phyloP scores from a whole-genome alignment of 495 filamentous ascomycete species.

The Emericellopsis terricola region DNA sequence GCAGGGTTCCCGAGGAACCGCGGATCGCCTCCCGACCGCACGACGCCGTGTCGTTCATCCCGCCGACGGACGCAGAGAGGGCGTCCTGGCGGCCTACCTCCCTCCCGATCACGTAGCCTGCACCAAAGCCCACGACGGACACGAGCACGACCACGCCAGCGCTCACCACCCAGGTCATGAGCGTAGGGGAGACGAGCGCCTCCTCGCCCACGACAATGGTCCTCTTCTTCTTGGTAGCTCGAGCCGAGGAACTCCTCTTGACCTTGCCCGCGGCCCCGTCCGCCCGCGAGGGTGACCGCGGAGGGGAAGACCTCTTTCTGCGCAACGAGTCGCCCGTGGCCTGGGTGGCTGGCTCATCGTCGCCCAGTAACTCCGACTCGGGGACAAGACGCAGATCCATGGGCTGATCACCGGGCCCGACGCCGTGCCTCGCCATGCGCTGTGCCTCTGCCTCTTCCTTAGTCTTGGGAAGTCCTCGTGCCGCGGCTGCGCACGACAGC shows the following conservation, averaged over 20 bases:
- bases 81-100: constrained; percentile 59
- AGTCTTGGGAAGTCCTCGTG: constrained; percentile 58
- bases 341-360: constrained; percentile 9
- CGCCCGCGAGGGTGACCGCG: neutral
- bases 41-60: constrained; percentile 20
- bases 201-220: constrained; percentile 14
- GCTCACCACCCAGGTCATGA: constrained; percentile 81
- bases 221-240: constrained; percentile 38
- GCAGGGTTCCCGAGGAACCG: constrained; percentile 19
- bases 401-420: constrained; percentile 29
- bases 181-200: constrained; percentile 41
- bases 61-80: constrained; percentile 18
- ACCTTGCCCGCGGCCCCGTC: constrained; percentile 22
- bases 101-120: constrained; percentile 74
- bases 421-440: constrained; percentile 10
- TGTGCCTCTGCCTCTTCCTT: constrained; percentile 15
- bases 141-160: constrained; percentile 87
- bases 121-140: constrained; percentile 80
- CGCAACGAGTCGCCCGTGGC: constrained; percentile 6
- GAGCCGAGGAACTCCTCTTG: constrained; percentile 29
- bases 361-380: constrained; percentile 49
- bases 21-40: constrained; percentile 25
- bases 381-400: constrained; percentile 49
- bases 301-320: neutral
- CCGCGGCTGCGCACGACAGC: constrained; percentile 82